Conservation (phyloP, 169 alveolate species). For the Cryptosporidium viatorum region DNA sequence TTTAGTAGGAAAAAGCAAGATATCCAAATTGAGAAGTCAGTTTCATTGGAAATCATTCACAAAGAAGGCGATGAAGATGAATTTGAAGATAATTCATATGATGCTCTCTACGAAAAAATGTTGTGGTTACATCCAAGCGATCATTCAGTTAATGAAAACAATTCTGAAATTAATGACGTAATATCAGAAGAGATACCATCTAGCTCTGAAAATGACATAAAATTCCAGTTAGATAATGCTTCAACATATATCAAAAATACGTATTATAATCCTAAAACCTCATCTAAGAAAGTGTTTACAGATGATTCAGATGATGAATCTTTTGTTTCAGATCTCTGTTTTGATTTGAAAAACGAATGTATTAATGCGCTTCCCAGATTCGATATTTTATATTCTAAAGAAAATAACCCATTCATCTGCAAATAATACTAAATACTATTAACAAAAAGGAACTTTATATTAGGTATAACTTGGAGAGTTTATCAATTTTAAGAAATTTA, state of each 20-base stretch:
- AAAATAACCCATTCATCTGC: constrained; percentile 13
- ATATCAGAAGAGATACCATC: constrained; percentile 3
- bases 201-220: neutral
- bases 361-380: constrained; percentile 45
- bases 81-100: constrained; percentile 35
- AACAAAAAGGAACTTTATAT: neutral
- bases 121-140: constrained; percentile 24
- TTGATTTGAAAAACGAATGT: constrained; percentile 31
- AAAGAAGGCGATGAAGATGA: constrained; percentile 16
- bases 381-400: constrained; percentile 46
- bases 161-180: neutral
- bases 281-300: neutral
- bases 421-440: neutral
- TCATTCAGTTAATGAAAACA: neutral
- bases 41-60: constrained; percentile 31
- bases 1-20: constrained; percentile 52
- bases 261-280: neutral
- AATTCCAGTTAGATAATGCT: neutral
- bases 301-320: constrained; percentile 5
- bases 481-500: neutral
- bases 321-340: constrained; percentile 13
- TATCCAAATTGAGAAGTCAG: constrained; percentile 56
- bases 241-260: neutral
- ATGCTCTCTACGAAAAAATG: constrained; percentile 42
- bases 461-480: neutral